These are phyloP conservation scores for Coemansia sp. DNA, from an alignment of 192 early-diverging fungal genomes.

Conservation along the genomic window DNA sequence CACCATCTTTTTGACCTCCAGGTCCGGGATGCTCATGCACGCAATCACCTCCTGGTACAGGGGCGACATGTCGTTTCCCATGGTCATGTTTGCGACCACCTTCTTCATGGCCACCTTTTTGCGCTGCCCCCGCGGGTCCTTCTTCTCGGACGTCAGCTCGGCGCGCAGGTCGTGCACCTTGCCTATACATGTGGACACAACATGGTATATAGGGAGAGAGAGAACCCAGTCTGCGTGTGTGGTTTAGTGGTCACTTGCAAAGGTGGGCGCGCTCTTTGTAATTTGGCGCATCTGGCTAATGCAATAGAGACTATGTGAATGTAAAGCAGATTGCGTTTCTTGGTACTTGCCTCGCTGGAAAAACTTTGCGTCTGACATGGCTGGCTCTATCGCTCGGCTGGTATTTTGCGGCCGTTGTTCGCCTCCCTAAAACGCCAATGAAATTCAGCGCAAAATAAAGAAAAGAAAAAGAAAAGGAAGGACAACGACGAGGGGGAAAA, in stretches of 20 bases:
- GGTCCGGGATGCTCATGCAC: slow-evolving; percentile 84
- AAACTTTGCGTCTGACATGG: slow-evolving; percentile 73
- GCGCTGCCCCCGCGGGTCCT: slow-evolving; percentile 73
- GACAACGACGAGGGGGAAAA: too few species aligned
- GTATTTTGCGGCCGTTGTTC: not conserved
- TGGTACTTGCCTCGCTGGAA: slow-evolving; percentile 66
- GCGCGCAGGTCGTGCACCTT: slow-evolving; percentile 86
- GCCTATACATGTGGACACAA: slow-evolving; percentile 48
- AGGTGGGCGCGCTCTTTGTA: not conserved
- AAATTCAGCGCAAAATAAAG: too few species aligned
- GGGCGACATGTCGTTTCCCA: slow-evolving; percentile 98
- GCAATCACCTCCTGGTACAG: slow-evolving; percentile 89
- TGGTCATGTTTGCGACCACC: slow-evolving; percentile 99
- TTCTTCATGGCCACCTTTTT: slow-evolving; percentile 88
- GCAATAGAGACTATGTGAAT: not conserved
- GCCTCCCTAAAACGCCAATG: not conserved
- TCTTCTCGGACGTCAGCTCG: slow-evolving; percentile 83
- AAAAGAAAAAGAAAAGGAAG: too few species aligned
- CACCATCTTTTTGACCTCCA: slow-evolving; percentile 88
- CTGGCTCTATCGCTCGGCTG: not conserved
- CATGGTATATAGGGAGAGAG: not conserved
- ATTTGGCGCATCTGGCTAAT: slow-evolving; percentile 6
- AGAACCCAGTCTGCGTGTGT: not conserved
- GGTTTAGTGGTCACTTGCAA: not conserved
- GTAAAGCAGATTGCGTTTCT: slow-evolving; percentile 1